Conservation (phyloP, 371 early-diverging fungal species). For the Caulochytrium protostelioides region DNA sequence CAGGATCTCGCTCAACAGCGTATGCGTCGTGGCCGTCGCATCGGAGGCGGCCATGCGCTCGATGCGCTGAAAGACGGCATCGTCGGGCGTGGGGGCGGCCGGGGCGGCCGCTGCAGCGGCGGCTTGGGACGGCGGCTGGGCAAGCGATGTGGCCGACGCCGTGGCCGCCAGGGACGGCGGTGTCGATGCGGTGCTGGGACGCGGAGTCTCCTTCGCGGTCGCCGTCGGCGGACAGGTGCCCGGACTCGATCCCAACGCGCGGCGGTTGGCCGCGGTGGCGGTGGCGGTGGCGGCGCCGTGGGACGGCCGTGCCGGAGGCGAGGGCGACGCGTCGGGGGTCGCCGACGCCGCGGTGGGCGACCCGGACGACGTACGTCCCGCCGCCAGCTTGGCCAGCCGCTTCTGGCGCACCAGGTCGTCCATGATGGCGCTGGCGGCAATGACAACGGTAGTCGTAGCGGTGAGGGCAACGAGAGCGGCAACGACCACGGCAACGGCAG, state of each 20-base stretch:
- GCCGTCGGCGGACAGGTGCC: slow-evolving; percentile 3
- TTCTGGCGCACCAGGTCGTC: slow-evolving; percentile 39
- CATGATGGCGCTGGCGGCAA: background rate
- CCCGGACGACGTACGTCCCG: slow-evolving; percentile 6
- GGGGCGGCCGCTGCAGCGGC: background rate
- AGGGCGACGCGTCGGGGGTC: slow-evolving; percentile 3
- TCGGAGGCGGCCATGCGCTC: slow-evolving; percentile 4
- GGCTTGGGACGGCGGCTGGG: background rate
- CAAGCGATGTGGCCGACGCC: background rate
- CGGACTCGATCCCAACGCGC: slow-evolving; percentile 5
- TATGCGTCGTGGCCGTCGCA: background rate
- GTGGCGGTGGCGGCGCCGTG: background rate
- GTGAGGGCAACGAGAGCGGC: background rate
- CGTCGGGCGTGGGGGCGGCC: slow-evolving; percentile 3
- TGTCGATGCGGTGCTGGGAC: background rate
- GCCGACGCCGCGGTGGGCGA: slow-evolving; percentile 2
- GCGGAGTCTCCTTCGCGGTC: slow-evolving; percentile 1
- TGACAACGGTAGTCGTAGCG: background rate
- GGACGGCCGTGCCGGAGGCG: background rate
- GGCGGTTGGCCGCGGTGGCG: slow-evolving; percentile 5
- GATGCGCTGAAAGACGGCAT: no score
- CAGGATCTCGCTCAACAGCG: background rate
- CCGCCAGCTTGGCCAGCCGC: slow-evolving; percentile 36
- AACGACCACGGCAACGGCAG: no score
- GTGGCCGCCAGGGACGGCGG: background rate